Percentiles rank a stretch among this genome's conserved stretches.
Conservation (phyloP, 2,329 filamentous ascomycete genomes). For the Endothia cerciana region DNA sequence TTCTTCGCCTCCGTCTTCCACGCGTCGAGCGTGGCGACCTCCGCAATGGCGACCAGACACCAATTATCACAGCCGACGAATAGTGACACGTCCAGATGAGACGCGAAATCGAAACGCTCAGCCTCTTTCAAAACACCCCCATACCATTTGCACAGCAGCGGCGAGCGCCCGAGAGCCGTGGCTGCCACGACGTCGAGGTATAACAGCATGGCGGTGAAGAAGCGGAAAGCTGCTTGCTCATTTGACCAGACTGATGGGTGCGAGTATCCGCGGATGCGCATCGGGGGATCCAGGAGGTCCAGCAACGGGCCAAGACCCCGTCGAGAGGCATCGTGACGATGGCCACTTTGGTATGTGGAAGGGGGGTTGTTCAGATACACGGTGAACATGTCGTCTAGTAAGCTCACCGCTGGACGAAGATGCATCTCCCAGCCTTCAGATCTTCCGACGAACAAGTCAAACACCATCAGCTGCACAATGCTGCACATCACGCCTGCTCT, state of each 20-base stretch:
- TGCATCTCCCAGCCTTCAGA: conserved; percentile 49
- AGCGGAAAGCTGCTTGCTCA: conserved; percentile 41
- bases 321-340: neutral
- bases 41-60: conserved; percentile 57
- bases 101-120: neutral
- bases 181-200: conserved; percentile 44
- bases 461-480: conserved; percentile 48
- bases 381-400: neutral
- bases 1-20: conserved; percentile 57
- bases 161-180: conserved; percentile 38
- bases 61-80: conserved; percentile 61
- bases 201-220: conserved; percentile 40
- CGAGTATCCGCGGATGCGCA: neutral
- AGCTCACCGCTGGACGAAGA: conserved; percentile 34
- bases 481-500: conserved; percentile 41
- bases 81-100: neutral
- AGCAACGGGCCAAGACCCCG: neutral
- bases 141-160: conserved; percentile 35
- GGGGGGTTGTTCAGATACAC: neutral
- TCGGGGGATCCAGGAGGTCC: neutral
- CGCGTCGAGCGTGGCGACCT: conserved; percentile 56
- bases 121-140: neutral
- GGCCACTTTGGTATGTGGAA: neutral
- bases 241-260: neutral
- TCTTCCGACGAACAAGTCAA: conserved; percentile 41